phyloP scores from a whole-genome alignment of 148 eudicot species.

The Rhododendron ferrugineum region DNA sequence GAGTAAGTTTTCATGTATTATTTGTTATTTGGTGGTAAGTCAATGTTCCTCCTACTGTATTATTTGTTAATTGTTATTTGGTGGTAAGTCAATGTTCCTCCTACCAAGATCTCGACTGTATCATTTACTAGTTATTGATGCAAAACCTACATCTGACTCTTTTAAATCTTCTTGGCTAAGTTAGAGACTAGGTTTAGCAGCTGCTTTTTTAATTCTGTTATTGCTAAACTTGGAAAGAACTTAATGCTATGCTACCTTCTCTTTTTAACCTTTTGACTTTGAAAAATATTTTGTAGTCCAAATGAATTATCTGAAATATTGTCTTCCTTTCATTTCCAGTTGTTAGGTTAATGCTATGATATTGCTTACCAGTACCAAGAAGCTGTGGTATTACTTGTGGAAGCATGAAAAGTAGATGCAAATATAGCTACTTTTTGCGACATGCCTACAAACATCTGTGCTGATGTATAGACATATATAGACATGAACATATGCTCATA shows the following conservation, averaged over 20 bases:
- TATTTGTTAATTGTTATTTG: too few relatives aligned
- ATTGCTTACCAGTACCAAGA: neutral
- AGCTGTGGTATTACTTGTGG: neutral
- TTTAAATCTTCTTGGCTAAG: neutral
- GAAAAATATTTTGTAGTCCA: neutral
- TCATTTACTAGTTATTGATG: neutral
- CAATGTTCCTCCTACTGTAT: too few relatives aligned
- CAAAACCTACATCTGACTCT: neutral
- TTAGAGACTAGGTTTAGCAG: neutral
- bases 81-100: neutral
- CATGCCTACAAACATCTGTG: neutral
- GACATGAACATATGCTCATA: neutral
- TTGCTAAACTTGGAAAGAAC: neutral
- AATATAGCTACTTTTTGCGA: neutral
- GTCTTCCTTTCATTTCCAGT: neutral
- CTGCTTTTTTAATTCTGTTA: neutral
- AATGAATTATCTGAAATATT: neutral
- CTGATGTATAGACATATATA: neutral
- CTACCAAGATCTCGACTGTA: neutral
- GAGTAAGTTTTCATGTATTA: slow-evolving; percentile 49
- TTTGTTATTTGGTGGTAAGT: neutral
- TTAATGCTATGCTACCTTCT: neutral
- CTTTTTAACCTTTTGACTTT: neutral
- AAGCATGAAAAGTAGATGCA: neutral
- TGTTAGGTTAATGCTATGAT: neutral